These are phyloP conservation scores for Leccinum pellstonianum DNA, from an alignment of 768 basidiomycete genomes.

Conservation along the genomic window DNA sequence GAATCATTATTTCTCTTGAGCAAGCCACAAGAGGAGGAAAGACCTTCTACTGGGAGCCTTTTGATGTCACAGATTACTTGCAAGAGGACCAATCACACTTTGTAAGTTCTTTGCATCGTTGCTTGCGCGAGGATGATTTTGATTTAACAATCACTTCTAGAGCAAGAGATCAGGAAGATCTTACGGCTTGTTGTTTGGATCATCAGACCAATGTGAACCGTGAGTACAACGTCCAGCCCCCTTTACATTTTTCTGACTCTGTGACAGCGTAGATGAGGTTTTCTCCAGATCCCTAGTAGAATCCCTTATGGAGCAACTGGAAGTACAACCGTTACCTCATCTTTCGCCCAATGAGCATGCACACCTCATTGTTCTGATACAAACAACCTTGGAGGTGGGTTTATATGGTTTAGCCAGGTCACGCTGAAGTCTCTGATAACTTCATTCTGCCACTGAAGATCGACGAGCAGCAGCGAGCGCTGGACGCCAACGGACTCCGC, in stretches of 20 bases:
- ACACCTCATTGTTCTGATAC: conserved; percentile 79
- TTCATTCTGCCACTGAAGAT: conserved; percentile 48
- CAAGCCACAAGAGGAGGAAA: conserved; percentile 24
- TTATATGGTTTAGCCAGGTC: neutral
- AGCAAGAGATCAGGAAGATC: conserved; percentile 30
- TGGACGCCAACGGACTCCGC: conserved; percentile 90
- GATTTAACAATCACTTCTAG: conserved; percentile 10
- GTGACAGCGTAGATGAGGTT: conserved; percentile 43
- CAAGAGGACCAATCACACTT: conserved; percentile 17
- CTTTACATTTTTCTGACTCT: conserved; percentile 2
- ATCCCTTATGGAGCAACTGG: conserved; percentile 62
- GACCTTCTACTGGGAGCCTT: conserved; percentile 40
- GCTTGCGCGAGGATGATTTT: neutral
- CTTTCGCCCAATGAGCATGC: conserved; percentile 80
- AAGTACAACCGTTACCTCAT: conserved; percentile 62
- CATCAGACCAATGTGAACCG: conserved; percentile 43
- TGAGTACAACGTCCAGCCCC: conserved; percentile 29
- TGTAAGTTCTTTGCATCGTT: conserved; percentile 17
- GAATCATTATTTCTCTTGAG: conserved; percentile 69
- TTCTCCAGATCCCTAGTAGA: conserved; percentile 64
- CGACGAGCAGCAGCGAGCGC: conserved; percentile 84
- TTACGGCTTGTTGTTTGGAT: conserved; percentile 56
- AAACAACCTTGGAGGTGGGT: conserved; percentile 80
- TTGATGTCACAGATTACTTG: conserved; percentile 52
- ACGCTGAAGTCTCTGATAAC: neutral